These are phyloP conservation scores for Mycena rosella DNA, from an alignment of 768 basidiomycete species.

Conservation along the genomic window DNA sequence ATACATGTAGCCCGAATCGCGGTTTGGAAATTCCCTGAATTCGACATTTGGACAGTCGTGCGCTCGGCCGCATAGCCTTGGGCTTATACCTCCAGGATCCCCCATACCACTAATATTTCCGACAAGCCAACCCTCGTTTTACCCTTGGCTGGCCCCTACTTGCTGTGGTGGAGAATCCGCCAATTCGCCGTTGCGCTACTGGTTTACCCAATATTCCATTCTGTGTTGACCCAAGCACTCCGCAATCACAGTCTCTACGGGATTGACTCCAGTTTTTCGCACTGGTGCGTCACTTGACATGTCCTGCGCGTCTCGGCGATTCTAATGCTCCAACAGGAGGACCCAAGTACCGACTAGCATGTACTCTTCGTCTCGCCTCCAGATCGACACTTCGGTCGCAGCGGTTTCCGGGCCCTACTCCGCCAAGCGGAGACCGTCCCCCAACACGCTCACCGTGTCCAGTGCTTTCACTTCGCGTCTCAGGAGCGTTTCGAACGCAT, in stretches of 20 bases:
- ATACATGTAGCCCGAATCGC: not conserved
- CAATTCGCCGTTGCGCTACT: conserved; percentile 7
- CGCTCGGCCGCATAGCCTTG: not conserved
- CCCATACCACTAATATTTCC: not conserved
- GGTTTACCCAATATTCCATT: not conserved
- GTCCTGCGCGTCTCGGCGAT: not conserved
- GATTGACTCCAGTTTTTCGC: not conserved
- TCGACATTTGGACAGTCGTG: not conserved
- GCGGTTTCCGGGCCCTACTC: conserved; percentile 34
- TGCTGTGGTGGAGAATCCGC: no score
- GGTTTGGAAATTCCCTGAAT: not conserved
- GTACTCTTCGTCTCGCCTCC: conserved; percentile 41
- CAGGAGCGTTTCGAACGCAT: conserved; percentile 68
- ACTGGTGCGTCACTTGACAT: conserved; percentile 1
- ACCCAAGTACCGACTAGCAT: conserved; percentile 22
- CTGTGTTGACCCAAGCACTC: conserved; percentile 4
- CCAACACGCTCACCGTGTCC: conserved; percentile 49
- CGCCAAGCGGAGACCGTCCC: conserved; percentile 19
- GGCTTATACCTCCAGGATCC: not conserved
- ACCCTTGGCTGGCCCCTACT: conserved; percentile 12
- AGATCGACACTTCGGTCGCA: conserved; percentile 44
- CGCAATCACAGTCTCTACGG: not conserved
- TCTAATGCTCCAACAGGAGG: conserved; percentile 19
- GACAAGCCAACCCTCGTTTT: not conserved
- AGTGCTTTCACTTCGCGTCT: conserved; percentile 49